Base-by-base conservation (phyloP, 495 filamentous ascomycete species). In the Penicillium turbatum region DNA sequence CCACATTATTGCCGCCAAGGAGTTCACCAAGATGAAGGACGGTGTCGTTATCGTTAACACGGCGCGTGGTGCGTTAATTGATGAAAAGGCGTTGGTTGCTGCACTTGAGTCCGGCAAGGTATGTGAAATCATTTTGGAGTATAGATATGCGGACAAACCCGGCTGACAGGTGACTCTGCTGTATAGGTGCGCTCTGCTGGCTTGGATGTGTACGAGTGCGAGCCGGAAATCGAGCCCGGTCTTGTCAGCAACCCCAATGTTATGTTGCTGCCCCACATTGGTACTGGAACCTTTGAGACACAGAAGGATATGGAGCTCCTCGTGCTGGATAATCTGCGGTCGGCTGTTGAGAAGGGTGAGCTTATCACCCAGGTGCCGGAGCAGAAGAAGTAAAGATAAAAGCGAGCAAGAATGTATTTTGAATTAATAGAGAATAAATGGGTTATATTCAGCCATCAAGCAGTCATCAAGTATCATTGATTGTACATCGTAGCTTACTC, bases 11-110 rank as follows among this genome's bases (percentile, higher is more conserved):
- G 83, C 80, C 41, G 77, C 73, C 13, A 75, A 76, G 41, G 79
- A 89, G 57, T 79, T 92, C 57, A 68, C 65, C 49, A 79, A 86
- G 65, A 85, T 92, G 79, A 91, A 90, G 63, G 78, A 81, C 56
- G 89, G 89, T 11, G 82, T 87, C 12, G 87, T 90, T 61, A 78
- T 92, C 47, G 82, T 92, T 13, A 95, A 95, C 64, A 92, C 90
- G 3, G 89, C 89, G 5, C 81, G 89, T 6, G 89, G 89, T 17
- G 86, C 86, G 29, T 72, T 89, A 51, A 82, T 92, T 34, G 86
- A 95, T 59, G 89, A 95, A 76, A 72, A 78, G 59, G 87, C 86
- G 12, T 81, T 91, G 17, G 88, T 88, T 8, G 74, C 78, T 19
- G 86, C 87, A 0, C 69, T 92, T 1, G 79, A 86, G 15, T 80